These are phyloP conservation scores for Polychytrium aggregatum DNA, from an alignment of 192 early-diverging fungal genomes.

Conservation along the genomic window DNA sequence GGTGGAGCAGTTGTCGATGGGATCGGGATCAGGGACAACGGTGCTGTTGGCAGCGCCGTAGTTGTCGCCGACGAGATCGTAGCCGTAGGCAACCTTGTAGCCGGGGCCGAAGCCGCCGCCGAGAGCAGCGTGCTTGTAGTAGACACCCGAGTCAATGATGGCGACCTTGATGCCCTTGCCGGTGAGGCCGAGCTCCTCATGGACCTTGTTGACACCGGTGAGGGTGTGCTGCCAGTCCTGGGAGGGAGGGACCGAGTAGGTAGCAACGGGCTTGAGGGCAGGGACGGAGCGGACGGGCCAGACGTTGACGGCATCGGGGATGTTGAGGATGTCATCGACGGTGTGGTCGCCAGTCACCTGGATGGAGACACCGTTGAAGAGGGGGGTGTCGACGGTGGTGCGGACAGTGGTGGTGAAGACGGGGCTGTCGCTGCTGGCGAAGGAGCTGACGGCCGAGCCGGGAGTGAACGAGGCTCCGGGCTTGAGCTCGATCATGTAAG, in stretches of 20 bases:
- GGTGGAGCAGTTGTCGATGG: conserved; percentile 29
- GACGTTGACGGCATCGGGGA: conserved; percentile 1
- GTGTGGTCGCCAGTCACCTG: background rate
- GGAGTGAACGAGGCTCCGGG: background rate
- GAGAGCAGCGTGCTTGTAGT: conserved; percentile 39
- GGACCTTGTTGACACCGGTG: conserved; percentile 24
- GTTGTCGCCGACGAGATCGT: conserved; percentile 31
- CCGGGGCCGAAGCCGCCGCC: conserved; percentile 29
- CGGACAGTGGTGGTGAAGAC: background rate
- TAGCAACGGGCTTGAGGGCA: conserved; percentile 2
- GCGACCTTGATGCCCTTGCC: conserved; percentile 39
- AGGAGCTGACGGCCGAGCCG: background rate
- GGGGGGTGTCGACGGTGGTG: background rate
- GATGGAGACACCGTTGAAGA: conserved; percentile 7
- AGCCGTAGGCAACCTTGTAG: conserved; percentile 23
- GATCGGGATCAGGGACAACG: conserved; percentile 28
- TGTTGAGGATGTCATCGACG: background rate
- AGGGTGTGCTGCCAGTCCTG: conserved; percentile 7
- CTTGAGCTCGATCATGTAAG: background rate
- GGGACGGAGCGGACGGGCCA: conserved; percentile 6
- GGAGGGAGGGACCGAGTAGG: background rate
- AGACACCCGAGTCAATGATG: conserved; percentile 39
- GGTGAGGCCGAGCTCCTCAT: conserved; percentile 15
- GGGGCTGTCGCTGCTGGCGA: background rate
- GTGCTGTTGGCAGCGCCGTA: conserved; percentile 11